Evolutionary conservation across 1,284 basidiomycete genomes (phyloP).

Genomic region (Neonothopanus nambi): DNA sequence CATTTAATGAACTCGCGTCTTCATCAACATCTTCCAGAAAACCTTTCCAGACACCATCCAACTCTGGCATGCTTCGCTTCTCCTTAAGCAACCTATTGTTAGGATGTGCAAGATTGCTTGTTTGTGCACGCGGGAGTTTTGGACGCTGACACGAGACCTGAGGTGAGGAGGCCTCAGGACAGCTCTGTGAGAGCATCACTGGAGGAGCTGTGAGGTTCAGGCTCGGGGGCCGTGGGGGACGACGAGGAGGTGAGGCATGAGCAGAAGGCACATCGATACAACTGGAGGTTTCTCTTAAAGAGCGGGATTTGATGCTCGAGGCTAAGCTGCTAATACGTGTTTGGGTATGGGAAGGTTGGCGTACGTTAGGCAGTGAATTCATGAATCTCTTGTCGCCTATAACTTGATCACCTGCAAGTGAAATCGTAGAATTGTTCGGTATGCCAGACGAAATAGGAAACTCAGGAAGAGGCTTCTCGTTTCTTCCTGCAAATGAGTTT

Average conservation of each 20-base stretch:
- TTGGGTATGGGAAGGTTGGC: neutral
- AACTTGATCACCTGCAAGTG: neutral
- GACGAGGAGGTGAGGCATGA: conserved; percentile 17
- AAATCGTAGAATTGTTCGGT: too few species aligned
- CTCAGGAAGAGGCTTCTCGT: neutral
- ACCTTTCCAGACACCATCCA: conserved; percentile 28
- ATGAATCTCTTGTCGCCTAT: neutral
- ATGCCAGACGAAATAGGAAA: neutral
- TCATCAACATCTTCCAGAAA: conserved; percentile 21
- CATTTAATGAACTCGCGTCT: conserved; percentile 6
- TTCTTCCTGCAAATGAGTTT: neutral
- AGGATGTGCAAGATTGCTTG: neutral
- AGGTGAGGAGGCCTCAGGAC: conserved; percentile 1
- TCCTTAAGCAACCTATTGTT: neutral
- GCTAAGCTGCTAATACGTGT: neutral
- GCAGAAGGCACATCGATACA: neutral
- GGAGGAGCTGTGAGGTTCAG: conserved; percentile 21
- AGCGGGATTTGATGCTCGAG: neutral
- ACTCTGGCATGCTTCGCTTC: conserved; percentile 21
- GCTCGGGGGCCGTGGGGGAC: conserved; percentile 30
- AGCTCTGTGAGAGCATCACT: neutral
- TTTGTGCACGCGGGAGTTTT: neutral
- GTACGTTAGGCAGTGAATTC: neutral
- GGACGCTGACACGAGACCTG: conserved; percentile 1
- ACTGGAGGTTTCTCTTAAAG: too few species aligned